Base-by-base conservation (phyloP, 2,329 filamentous ascomycete species). In the Nigrospora sphaerica region DNA sequence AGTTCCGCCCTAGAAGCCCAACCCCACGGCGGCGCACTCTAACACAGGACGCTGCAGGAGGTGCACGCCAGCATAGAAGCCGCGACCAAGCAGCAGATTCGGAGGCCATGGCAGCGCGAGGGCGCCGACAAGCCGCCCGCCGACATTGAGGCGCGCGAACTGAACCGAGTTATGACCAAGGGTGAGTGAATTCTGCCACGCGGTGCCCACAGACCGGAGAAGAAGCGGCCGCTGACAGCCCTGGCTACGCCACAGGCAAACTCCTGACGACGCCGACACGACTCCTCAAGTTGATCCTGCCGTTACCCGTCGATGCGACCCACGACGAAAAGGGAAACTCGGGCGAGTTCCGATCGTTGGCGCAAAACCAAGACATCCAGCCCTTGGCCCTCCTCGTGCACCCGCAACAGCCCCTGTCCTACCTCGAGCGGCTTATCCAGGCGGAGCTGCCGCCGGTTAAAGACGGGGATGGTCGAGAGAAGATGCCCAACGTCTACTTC, bases 341-440 rank as follows among this genome's bases (percentile, higher is more conserved):
- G 43, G 60, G 58, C 18, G 59, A 62, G 34, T 63, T 60, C 49
- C 56, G 59, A 9, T 52, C 61, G 1, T 49, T 62, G 2, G 67
- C 68, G 2, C 77, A 83, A 51, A 73, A 81, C 47, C 84, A 86
- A 64, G 77, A 83, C 41, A 81, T 92, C n/a, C 87, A 95, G 55
- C 89, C 90, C 0, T 73, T 95, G 12, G 90, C 90, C 1, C 76
- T 95, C 0, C 79, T 95, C 2, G 77, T 95, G 0, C 91, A 95
- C 56, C 90, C 91, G 0, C 88, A 95, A 51, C 91, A 96, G 60
- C 91, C 91, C 0, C 75, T 96, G 3, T 95, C 88, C 10, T 95
- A 95, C 62, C 81, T 95, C 37, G 88, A 95, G 63, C 81, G 88
- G 10, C 71, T 96, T 3, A 91, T 96, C 40, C 91, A 95, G 60